Evolutionary conservation across 2,329 filamentous ascomycete species (phyloP).

Genomic region (Nigrograna mackinnonii): DNA sequence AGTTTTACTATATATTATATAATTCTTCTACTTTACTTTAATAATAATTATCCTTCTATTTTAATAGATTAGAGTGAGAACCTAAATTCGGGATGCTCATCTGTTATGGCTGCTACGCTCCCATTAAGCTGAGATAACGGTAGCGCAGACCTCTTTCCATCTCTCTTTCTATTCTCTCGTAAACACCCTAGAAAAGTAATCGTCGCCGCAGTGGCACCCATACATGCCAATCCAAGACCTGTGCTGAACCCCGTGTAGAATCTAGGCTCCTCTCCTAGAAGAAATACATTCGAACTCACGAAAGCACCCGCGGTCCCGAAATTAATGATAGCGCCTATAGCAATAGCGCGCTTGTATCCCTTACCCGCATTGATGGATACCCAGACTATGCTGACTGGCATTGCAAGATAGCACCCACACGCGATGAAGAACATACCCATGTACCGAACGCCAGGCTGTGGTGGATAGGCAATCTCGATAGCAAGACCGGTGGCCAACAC

Average conservation of each 20-base stretch:
- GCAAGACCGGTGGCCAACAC: slow-evolving; percentile 54
- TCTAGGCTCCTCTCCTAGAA: slow-evolving; percentile 22
- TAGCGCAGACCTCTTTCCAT: background rate
- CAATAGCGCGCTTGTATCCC: slow-evolving; percentile 26
- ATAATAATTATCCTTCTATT: too few relatives aligned
- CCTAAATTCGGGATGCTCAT: too few relatives aligned
- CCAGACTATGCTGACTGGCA: slow-evolving; percentile 61
- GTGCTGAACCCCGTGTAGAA: slow-evolving; percentile 32
- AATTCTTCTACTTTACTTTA: too few relatives aligned
- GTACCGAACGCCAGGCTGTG: slow-evolving; percentile 47
- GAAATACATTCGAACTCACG: slow-evolving; percentile 48
- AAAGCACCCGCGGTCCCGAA: slow-evolving; percentile 61
- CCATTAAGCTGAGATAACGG: too few relatives aligned
- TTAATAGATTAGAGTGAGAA: too few relatives aligned
- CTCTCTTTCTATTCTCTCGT: background rate
- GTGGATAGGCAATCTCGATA: slow-evolving; percentile 48
- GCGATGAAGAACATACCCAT: slow-evolving; percentile 59
- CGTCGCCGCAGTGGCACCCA: slow-evolving; percentile 35
- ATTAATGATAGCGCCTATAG: slow-evolving; percentile 22
- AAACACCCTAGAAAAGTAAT: background rate
- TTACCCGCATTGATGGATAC: slow-evolving; percentile 53
- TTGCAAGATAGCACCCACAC: slow-evolving; percentile 58
- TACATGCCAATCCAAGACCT: slow-evolving; percentile 25
- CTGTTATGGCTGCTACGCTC: too few relatives aligned
- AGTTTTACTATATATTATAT: too few relatives aligned